Percentiles rank a stretch among this genome's conserved stretches.
Evolutionary conservation across 2,329 filamentous ascomycete species (phyloP).

Genomic region (Balansia obtecta): DNA sequence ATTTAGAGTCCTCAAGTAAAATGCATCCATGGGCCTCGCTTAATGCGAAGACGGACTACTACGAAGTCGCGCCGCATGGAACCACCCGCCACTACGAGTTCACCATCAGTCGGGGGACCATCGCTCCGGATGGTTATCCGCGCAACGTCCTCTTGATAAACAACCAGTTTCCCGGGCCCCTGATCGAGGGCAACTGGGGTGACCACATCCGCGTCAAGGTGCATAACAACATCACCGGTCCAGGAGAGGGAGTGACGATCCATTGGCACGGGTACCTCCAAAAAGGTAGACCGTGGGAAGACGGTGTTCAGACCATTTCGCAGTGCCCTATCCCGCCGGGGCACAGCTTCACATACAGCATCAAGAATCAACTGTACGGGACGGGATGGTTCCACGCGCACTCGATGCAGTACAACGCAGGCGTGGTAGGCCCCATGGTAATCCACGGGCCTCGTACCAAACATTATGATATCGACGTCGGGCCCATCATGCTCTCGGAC

Average conservation of each 20-base stretch:
- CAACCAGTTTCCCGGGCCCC: slow-evolving; percentile 53
- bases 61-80: too few species aligned
- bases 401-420: slow-evolving; percentile 45
- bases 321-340: slow-evolving; percentile 59
- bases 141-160: slow-evolving; percentile 47
- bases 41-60: slow-evolving; percentile 36
- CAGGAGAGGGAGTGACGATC: slow-evolving; percentile 33
- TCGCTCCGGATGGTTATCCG: slow-evolving; percentile 45
- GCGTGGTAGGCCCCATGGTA: slow-evolving; percentile 48
- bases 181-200: slow-evolving; percentile 52
- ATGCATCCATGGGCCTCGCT: slow-evolving; percentile 40
- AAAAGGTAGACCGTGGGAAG: slow-evolving; percentile 34
- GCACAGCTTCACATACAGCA: slow-evolving; percentile 39
- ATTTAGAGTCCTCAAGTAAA: slow-evolving; percentile 36
- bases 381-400: slow-evolving; percentile 49
- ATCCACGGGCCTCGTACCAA: slow-evolving; percentile 38
- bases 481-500: slow-evolving; percentile 39
- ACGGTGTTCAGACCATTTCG: slow-evolving; percentile 36
- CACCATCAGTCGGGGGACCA: slow-evolving; percentile 33
- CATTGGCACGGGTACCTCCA: slow-evolving; percentile 45
- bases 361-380: slow-evolving; percentile 41
- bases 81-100: slow-evolving; percentile 45
- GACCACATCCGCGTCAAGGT: slow-evolving; percentile 53
- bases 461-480: slow-evolving; percentile 52
- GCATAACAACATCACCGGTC: slow-evolving; percentile 49